These are phyloP conservation scores for Protomyces arabidopsidicola DNA, from an alignment of 1,139 yeast genomes.

Conservation along the genomic window DNA sequence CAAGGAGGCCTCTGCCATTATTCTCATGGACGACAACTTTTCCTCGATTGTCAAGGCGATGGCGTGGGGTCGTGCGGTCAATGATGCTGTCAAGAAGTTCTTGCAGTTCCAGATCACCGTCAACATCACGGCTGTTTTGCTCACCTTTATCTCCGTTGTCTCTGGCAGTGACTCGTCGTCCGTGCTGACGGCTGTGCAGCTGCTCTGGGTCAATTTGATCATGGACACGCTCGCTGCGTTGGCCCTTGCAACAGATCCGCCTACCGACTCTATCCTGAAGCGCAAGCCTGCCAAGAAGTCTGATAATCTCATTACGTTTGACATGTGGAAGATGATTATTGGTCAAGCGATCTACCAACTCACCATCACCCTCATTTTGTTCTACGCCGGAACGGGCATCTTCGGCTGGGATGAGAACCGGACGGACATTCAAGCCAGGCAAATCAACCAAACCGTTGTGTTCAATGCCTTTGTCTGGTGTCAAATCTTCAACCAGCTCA, in stretches of 20 bases:
- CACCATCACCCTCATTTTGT: slow-evolving; percentile 67
- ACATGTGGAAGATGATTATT: slow-evolving; percentile 98
- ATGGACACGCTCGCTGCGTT: slow-evolving; percentile 98
- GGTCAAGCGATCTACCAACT: slow-evolving; percentile 82
- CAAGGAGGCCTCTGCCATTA: slow-evolving; percentile 90
- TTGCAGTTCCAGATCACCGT: slow-evolving; percentile 92
- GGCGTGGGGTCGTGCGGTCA: slow-evolving; percentile 98
- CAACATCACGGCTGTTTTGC: slow-evolving; percentile 86
- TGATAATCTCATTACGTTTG: slow-evolving; percentile 74
- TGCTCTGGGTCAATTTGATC: slow-evolving; percentile 92
- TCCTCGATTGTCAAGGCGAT: slow-evolving; percentile 95
- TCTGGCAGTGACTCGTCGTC: slow-evolving; percentile 72
- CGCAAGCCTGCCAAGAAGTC: slow-evolving; percentile 80
- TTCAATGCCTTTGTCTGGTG: slow-evolving; percentile 97
- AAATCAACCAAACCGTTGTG: slow-evolving; percentile 63
- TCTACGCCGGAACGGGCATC: slow-evolving; percentile 66
- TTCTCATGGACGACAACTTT: slow-evolving; percentile 91
- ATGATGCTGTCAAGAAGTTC: slow-evolving; percentile 87
- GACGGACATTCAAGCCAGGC: slow-evolving; percentile 37
- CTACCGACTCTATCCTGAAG: slow-evolving; percentile 71
- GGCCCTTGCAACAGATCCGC: slow-evolving; percentile 96
- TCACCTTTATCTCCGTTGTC: slow-evolving; percentile 91
- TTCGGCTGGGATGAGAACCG: slow-evolving; percentile 41
- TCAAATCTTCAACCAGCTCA: slow-evolving; percentile 89
- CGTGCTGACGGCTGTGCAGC: slow-evolving; percentile 92